Conservation (phyloP, 78 protist species). For the Parvularia atlantis region DNA sequence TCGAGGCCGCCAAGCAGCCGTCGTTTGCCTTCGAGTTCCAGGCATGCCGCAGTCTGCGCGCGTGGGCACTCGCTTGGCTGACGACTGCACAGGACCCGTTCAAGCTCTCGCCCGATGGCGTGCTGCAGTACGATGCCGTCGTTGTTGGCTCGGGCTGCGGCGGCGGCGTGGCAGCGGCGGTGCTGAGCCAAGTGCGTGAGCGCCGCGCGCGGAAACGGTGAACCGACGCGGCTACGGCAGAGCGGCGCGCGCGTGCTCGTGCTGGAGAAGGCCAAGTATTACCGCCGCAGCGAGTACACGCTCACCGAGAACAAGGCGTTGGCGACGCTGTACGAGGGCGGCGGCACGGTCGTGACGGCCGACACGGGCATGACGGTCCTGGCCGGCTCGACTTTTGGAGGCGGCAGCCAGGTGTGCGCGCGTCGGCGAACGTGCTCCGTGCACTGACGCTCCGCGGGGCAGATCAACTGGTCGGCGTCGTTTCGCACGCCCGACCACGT, state of each 20-base stretch:
- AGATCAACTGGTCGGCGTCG: constrained; percentile 45
- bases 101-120: too few species aligned
- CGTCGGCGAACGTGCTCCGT: too few species aligned
- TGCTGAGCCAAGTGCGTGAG: too few species aligned
- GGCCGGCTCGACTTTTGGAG: constrained; percentile 44
- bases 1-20: not conserved
- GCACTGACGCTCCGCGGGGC: too few species aligned
- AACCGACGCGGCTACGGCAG: too few species aligned
- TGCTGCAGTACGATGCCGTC: too few species aligned
- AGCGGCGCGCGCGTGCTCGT: constrained; percentile 35
- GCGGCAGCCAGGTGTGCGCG: constrained; percentile 43
- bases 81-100: too few species aligned
- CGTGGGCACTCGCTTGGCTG: not conserved
- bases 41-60: not conserved
- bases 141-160: constrained; percentile 47
- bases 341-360: constrained; percentile 19
- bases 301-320: constrained; percentile 31
- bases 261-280: constrained; percentile 27
- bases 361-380: constrained; percentile 18
- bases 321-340: constrained; percentile 35
- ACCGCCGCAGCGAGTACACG: constrained; percentile 19
- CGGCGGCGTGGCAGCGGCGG: constrained; percentile 43
- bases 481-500: constrained; percentile 27
- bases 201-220: too few species aligned
- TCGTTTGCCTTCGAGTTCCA: not conserved